Evolutionary conservation across 1,139 yeast species (phyloP).

Genomic region (Kurtzmaniella quercitrusa): DNA sequence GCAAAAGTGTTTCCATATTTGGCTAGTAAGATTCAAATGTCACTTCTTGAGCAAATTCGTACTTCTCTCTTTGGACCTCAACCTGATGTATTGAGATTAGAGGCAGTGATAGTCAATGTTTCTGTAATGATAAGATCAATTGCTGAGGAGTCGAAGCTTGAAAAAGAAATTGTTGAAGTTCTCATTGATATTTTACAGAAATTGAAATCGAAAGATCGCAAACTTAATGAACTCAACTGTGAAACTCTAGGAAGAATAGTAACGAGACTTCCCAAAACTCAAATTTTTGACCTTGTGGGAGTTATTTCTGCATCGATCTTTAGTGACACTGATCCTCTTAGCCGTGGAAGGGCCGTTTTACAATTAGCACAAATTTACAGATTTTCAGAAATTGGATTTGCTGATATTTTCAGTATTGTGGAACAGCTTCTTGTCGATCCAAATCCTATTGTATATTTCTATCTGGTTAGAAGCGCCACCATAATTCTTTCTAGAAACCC

Average conservation of each 20-base stretch:
- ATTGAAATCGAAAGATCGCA: slow-evolving; percentile 35
- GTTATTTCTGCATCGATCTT: slow-evolving; percentile 18
- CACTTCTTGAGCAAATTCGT: slow-evolving; percentile 76
- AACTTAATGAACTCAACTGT: slow-evolving; percentile 51
- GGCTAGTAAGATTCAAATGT: slow-evolving; percentile 78
- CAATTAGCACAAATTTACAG: slow-evolving; percentile 59
- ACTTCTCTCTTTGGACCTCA: slow-evolving; percentile 28
- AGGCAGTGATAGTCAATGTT: slow-evolving; percentile 59
- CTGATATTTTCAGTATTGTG: slow-evolving; percentile 51
- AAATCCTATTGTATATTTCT: slow-evolving; percentile 76
- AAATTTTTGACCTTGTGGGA: slow-evolving; percentile 56
- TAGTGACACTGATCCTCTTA: slow-evolving; percentile 46
- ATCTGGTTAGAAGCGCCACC: slow-evolving; percentile 60
- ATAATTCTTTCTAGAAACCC: slow-evolving; percentile 54
- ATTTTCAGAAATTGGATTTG: slow-evolving; percentile 27
- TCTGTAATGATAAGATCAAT: slow-evolving; percentile 48
- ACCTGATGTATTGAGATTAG: slow-evolving; percentile 28
- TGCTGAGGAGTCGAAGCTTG: slow-evolving; percentile 17
- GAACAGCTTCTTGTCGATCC: slow-evolving; percentile 70
- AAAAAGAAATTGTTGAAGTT: slow-evolving; percentile 44
- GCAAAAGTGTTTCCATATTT: slow-evolving; percentile 67
- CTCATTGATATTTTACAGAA: slow-evolving; percentile 56
- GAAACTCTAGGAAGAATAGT: slow-evolving; percentile 59
- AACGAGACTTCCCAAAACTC: slow-evolving; percentile 15
- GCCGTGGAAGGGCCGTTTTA: slow-evolving; percentile 62